phyloP scores from a whole-genome alignment of 2,329 filamentous ascomycete genomes.

The Fonsecaea pugnacius region DNA sequence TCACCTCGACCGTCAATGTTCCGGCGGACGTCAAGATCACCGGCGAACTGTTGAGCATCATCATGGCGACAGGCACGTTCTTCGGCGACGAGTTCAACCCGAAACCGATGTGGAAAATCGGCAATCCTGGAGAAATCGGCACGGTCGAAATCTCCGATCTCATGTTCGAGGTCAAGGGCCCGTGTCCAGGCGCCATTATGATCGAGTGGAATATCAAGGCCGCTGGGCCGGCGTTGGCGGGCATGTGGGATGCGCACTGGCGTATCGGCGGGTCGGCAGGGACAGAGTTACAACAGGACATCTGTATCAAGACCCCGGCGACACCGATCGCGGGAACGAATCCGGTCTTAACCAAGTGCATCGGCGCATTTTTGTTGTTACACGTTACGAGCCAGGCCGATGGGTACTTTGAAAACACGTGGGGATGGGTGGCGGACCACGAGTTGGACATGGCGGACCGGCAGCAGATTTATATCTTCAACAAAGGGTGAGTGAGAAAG shows the following conservation, averaged over 20 bases:
- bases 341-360: constrained; percentile 38
- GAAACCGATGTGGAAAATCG: constrained; percentile 39
- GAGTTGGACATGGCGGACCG: constrained; percentile 39
- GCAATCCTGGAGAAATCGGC: constrained; percentile 41
- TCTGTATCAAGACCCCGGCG: constrained; percentile 44
- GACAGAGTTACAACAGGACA: constrained; percentile 40
- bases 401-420: constrained; percentile 44
- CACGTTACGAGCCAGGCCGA: constrained; percentile 65
- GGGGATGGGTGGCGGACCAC: constrained; percentile 44
- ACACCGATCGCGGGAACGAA: constrained; percentile 39
- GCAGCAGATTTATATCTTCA: constrained; percentile 69
- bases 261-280: constrained; percentile 47
- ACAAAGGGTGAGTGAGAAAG: constrained; percentile 48
- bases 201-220: constrained; percentile 46
- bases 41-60: constrained; percentile 56
- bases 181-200: constrained; percentile 44
- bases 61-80: constrained; percentile 42
- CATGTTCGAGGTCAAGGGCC: constrained; percentile 43
- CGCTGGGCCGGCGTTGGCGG: constrained; percentile 39
- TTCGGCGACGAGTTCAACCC: constrained; percentile 40
- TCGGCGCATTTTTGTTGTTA: constrained; percentile 57
- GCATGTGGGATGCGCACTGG: constrained; percentile 45
- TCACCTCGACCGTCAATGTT: constrained; percentile 71
- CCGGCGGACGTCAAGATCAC: constrained; percentile 63
- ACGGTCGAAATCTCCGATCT: constrained; percentile 46